These are phyloP conservation scores for Solanum boliviense DNA, from an alignment of 257 asterid species.

Conservation along the genomic window DNA sequence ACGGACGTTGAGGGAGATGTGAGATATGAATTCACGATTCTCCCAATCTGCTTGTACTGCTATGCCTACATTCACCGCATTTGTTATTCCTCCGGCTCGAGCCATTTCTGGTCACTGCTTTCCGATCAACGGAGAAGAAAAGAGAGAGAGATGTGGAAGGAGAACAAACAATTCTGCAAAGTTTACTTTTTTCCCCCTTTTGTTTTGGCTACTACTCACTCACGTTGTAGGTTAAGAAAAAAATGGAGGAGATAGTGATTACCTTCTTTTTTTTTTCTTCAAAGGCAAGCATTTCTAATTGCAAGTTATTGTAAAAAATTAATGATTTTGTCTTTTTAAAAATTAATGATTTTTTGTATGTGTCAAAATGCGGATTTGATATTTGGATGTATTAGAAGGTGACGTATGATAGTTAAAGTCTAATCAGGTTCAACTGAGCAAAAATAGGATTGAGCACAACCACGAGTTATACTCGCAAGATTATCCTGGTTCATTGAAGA, in stretches of 20 bases:
- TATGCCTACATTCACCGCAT: slow-evolving; percentile 85
- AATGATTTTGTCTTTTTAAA: too few species aligned
- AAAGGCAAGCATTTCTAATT: not conserved
- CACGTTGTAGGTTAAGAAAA: not conserved
- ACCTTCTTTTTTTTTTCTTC: not conserved
- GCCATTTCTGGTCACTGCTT: slow-evolving; percentile 32
- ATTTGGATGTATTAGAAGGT: too few species aligned
- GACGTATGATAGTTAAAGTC: too few species aligned
- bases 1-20: slow-evolving; percentile 79
- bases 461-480: too few species aligned
- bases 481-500: too few species aligned
- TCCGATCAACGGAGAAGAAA: not conserved
- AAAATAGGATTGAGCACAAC: too few species aligned
- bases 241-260: not conserved
- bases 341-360: too few species aligned
- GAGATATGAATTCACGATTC: slow-evolving; percentile 80
- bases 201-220: not conserved
- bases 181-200: not conserved
- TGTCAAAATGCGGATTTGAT: too few species aligned
- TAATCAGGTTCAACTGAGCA: accelerated
- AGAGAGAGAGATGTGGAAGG: not conserved
- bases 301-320: too few species aligned
- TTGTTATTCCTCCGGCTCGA: slow-evolving; percentile 83
- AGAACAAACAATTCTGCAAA: not conserved
- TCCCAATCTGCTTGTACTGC: slow-evolving; percentile 99